Percentiles rank a stretch among this genome's conserved stretches.
Conservation (phyloP, 306 rosid genomes). For the Alnus rubra region DNA sequence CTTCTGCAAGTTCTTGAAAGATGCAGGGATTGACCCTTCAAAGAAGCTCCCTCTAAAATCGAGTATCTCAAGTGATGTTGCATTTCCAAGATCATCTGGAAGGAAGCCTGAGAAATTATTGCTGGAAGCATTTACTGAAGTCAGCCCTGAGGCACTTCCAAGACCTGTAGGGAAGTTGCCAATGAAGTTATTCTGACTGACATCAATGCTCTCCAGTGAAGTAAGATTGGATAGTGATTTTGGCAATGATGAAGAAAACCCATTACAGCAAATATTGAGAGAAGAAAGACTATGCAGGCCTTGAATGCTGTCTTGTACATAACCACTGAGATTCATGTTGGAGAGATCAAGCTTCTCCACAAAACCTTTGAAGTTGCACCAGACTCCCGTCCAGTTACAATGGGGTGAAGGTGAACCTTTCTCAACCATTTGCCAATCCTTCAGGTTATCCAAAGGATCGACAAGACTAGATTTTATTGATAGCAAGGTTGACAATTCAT, state of each 20-base stretch:
- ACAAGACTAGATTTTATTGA: constrained; percentile 56
- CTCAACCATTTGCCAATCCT: constrained; percentile 51
- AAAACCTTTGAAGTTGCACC: constrained; percentile 63
- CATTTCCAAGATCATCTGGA: constrained; percentile 79
- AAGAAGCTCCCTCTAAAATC: constrained; percentile 89
- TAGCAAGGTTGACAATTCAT: constrained; percentile 55
- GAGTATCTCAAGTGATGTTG: constrained; percentile 60
- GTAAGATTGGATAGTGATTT: constrained; percentile 55
- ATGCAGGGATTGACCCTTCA: constrained; percentile 66
- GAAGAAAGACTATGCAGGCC: constrained; percentile 49
- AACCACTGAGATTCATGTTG: constrained; percentile 77
- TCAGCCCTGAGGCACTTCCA: constrained; percentile 55
- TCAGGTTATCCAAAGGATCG: constrained; percentile 55
- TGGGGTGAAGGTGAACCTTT: constrained; percentile 34
- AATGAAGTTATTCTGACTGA: constrained; percentile 75
- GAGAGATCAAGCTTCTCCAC: constrained; percentile 73
- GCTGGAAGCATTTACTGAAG: constrained; percentile 68
- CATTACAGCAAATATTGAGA: constrained; percentile 64
- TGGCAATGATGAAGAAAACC: constrained; percentile 57
- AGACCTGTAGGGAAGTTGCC: constrained; percentile 75
- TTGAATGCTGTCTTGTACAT: constrained; percentile 54
- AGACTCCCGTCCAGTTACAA: constrained; percentile 77
- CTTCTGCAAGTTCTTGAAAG: constrained; percentile 60
- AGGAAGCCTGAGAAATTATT: constrained; percentile 71
- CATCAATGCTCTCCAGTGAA: constrained; percentile 64